These are phyloP conservation scores for Saposhnikovia divaricata DNA, from an alignment of 129 eudicot species.

Conservation along the genomic window DNA sequence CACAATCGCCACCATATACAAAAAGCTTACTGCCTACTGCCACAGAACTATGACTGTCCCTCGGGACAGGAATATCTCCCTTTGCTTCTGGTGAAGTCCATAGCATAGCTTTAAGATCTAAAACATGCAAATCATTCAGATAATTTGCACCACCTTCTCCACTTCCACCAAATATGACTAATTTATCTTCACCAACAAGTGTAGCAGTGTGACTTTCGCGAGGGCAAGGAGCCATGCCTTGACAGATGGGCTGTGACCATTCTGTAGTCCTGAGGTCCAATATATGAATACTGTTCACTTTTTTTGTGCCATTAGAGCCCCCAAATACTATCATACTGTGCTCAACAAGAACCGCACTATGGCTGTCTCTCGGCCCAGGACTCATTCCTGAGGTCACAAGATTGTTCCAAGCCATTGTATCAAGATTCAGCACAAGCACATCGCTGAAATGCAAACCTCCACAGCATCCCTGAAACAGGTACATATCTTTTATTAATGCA, in stretches of 20 bases:
- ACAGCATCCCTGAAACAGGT: constrained; percentile 67
- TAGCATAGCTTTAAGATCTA: constrained; percentile 69
- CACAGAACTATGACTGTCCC: constrained; percentile 89
- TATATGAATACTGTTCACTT: constrained; percentile 65
- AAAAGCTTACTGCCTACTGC: constrained; percentile 40
- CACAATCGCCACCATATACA: constrained; percentile 91
- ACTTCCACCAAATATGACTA: constrained; percentile 89
- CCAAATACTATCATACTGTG: constrained; percentile 76
- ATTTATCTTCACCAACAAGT: constrained; percentile 38
- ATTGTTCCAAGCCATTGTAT: constrained; percentile 70
- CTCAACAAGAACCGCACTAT: constrained; percentile 63
- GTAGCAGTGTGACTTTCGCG: constrained; percentile 95
- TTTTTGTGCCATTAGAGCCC: constrained; percentile 76
- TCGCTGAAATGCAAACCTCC: constrained; percentile 92
- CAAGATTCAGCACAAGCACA: constrained; percentile 67
- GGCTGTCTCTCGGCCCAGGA: constrained; percentile 97
- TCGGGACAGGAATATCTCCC: constrained; percentile 60
- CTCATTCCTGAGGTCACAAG: constrained; percentile 66
- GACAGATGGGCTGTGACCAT: constrained; percentile 68
- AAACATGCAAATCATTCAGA: constrained; percentile 73
- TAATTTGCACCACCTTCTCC: constrained; percentile 88
- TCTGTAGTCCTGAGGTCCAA: constrained; percentile 58
- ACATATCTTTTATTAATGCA: neutral
- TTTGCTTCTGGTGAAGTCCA: constrained; percentile 64
- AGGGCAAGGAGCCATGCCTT: constrained; percentile 62